Evolutionary conservation across 306 rosid genomes (phyloP).

Genomic region (Lathyrus tuberosus): DNA sequence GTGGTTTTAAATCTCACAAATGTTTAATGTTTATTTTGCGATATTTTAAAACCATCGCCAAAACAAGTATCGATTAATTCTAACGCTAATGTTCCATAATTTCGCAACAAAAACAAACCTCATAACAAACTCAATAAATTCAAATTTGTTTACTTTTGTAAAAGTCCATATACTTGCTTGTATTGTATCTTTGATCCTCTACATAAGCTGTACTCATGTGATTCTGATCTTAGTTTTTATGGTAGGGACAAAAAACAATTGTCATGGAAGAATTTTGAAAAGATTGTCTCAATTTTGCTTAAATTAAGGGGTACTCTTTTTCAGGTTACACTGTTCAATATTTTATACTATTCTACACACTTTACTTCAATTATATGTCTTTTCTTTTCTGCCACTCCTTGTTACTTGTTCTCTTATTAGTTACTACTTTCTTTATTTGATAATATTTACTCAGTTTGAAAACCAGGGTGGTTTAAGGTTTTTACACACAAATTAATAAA

Average conservation of each 20-base stretch:
- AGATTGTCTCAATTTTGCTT: constrained; percentile 42
- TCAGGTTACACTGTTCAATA: constrained; percentile 21
- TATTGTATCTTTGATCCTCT: constrained; percentile 21
- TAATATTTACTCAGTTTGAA: no score
- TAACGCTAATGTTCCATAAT: no score
- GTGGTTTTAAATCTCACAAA: no score
- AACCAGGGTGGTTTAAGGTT: no score
- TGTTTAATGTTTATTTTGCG: no score
- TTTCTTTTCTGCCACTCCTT: constrained; percentile 26
- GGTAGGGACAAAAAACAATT: constrained; percentile 45
- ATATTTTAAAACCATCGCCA: no score
- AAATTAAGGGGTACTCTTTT: constrained; percentile 39
- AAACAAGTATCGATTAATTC: no score
- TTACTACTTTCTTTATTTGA: constrained; percentile 15
- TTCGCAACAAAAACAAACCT: no score
- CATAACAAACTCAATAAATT: constrained; percentile 8
- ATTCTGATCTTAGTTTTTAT: constrained; percentile 38
- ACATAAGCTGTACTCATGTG: constrained; percentile 45
- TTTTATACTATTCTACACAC: constrained; percentile 22
- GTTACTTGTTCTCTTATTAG: not conserved
- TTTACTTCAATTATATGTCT: constrained; percentile 11
- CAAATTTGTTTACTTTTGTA: constrained; percentile 37
- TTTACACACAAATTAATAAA: no score
- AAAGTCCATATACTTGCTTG: constrained; percentile 26
- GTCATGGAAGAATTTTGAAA: constrained; percentile 43